phyloP scores from a whole-genome alignment of 2,329 filamentous ascomycete genomes.

The Helicocarpus griseus region DNA sequence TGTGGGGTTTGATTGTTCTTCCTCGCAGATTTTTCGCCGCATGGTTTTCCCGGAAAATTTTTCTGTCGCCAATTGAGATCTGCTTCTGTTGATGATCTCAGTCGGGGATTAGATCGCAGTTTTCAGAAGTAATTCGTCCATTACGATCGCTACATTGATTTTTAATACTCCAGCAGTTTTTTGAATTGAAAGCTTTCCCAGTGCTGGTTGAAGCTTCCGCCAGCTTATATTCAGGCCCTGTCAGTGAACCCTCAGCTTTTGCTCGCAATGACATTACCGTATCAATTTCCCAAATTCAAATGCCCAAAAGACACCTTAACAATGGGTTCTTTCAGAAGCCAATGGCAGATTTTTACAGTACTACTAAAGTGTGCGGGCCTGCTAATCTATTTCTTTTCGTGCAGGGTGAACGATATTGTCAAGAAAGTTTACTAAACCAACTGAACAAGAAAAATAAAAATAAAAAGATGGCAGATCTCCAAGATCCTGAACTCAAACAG shows the following conservation, averaged over 20 bases:
- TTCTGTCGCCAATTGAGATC: not conserved
- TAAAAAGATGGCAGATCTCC: constrained; percentile 2
- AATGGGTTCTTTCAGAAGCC: not conserved
- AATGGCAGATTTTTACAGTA: not conserved
- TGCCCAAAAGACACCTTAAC: not conserved
- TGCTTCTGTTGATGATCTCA: not conserved
- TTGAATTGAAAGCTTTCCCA: no score
- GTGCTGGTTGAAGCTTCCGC: not conserved
- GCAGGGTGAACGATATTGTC: not conserved
- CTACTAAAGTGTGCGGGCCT: not conserved
- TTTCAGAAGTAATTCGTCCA: not conserved
- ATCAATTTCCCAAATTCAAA: not conserved
- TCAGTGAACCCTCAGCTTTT: not conserved
- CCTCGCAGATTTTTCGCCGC: not conserved
- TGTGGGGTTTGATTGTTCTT: not conserved
- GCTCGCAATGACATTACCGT: not conserved
- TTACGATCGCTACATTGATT: not conserved
- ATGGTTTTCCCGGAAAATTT: not conserved
- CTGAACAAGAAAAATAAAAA: not conserved
- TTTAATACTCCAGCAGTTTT: no score
- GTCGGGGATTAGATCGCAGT: not conserved
- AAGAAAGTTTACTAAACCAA: not conserved
- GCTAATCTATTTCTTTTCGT: not conserved
- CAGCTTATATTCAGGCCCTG: not conserved
- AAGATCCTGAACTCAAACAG: constrained; percentile 5